A percentile compares a stretch with the other conserved stretches of the same genome.
phyloP scores from a whole-genome alignment of 2,329 filamentous ascomycete genomes.

The Pestalotiopsis sp. region DNA sequence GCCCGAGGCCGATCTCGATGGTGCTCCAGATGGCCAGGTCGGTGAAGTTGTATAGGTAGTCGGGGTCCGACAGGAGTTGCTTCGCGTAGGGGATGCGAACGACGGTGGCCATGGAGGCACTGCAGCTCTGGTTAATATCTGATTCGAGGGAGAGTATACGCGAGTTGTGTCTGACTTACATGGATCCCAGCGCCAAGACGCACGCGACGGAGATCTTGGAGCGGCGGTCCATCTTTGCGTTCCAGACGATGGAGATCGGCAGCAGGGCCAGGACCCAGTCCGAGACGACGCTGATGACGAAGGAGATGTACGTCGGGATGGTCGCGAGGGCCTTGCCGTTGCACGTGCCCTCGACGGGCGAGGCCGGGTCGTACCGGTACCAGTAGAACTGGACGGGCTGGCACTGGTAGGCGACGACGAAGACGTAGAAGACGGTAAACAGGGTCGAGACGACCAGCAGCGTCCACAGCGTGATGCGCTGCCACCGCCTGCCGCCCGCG shows the following conservation, averaged over 20 bases:
- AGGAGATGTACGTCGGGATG: slow-evolving; percentile 9
- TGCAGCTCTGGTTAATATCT: background rate
- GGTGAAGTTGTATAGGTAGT: slow-evolving; percentile 15
- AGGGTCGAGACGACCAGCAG: slow-evolving; percentile 8
- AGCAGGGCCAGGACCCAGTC: slow-evolving; percentile 10
- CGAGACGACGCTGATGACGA: slow-evolving; percentile 10
- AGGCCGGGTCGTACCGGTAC: slow-evolving; percentile 11
- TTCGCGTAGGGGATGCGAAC: slow-evolving; percentile 13
- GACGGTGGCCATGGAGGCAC: slow-evolving; percentile 14
- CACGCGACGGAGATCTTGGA: slow-evolving; percentile 12
- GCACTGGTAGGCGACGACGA: slow-evolving; percentile 15
- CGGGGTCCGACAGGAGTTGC: slow-evolving; percentile 11
- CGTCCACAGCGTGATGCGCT: slow-evolving; percentile 10
- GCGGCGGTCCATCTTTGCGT: slow-evolving; percentile 10
- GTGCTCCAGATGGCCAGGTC: slow-evolving; percentile 15
- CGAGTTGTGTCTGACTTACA: slow-evolving; percentile 7
- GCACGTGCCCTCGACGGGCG: slow-evolving; percentile 11
- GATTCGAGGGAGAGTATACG: background rate
- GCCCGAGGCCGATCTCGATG: slow-evolving; percentile 12
- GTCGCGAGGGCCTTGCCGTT: background rate
- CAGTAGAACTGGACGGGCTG: slow-evolving; percentile 12
- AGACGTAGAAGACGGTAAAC: slow-evolving; percentile 8
- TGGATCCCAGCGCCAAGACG: slow-evolving; percentile 14
- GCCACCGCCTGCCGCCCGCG: slow-evolving; percentile 7
- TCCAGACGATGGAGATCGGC: slow-evolving; percentile 13